Evolutionary conservation across 768 basidiomycete genomes (phyloP), one percentile per base, ranked within the genome.

Genomic region (Tephrocybe sp.): DNA sequence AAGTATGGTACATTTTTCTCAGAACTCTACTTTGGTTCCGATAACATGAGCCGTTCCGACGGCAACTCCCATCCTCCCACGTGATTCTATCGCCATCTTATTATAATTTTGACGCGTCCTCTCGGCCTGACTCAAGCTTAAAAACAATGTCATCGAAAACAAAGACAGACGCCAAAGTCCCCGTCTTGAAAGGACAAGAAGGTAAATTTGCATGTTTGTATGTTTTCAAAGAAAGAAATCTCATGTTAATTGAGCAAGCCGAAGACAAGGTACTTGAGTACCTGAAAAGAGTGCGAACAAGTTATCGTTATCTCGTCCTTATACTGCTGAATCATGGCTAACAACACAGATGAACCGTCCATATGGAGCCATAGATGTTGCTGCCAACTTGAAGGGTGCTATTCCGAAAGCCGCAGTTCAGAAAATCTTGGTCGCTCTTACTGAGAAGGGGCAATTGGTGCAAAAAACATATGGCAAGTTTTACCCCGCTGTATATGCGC

Each of bases 351-450:
- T 92, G 82, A 96, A 96, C 67, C 79, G 92, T n/a, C 92, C 92
- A 5, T 95, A 86, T 60, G 92, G 92, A 7, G 92, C 91, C 52
- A 92, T 94, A 28, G 93, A 97, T 64, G 85, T 96, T 5, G 79
- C 89, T 13, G 90, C 92, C 9, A 97, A 97, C 68, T 71, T 97
- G 25, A 95, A 95, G 67, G 90, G 90, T 43, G 86, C 86, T 9
- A 85, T 96, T 4, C 84, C 90, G 6, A 97, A 97, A 64, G 70
- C 90, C 1, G 75, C 84, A 2, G 84, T 86, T 0, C 91, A 92
- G 62, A 97, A 96, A 70, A 87, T 95, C 38, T 75, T 96, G 12
- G 69, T 80, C 2, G 70, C 83, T 1, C 77, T 96, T 15, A 86
- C 94, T n/a, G 94, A 95, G 56, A 92, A 85, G 63, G 90, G 89